Percentiles rank a stretch among this genome's conserved stretches.
phyloP scores from a whole-genome alignment of 495 filamentous ascomycete genomes.

The Aspergillus bridgeri region DNA sequence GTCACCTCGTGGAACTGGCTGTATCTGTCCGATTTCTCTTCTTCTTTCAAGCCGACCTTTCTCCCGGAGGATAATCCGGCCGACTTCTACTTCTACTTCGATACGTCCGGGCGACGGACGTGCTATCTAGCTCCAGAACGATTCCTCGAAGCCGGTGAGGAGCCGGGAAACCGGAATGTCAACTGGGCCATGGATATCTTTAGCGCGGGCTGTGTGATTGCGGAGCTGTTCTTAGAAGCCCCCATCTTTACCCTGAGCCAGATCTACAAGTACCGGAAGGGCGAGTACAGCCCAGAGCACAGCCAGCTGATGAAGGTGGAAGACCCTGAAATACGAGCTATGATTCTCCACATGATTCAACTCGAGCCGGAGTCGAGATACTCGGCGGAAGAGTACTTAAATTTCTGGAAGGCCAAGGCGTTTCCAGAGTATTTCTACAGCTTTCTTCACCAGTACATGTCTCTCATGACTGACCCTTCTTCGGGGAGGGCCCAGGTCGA shows the following conservation, averaged over 20 bases:
- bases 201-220: slow-evolving; percentile 95
- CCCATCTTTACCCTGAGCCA: slow-evolving; percentile 92
- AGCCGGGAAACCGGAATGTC: slow-evolving; percentile 57
- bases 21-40: slow-evolving; percentile 93
- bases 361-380: slow-evolving; percentile 86
- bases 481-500: slow-evolving; percentile 66
- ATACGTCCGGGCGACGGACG: slow-evolving; percentile 85
- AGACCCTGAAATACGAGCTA: slow-evolving; percentile 77
- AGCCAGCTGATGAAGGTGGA: slow-evolving; percentile 81
- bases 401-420: slow-evolving; percentile 85
- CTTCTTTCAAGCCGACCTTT: slow-evolving; percentile 91
- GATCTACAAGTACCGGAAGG: slow-evolving; percentile 87
- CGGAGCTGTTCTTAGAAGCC: slow-evolving; percentile 92
- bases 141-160: slow-evolving; percentile 69
- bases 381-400: slow-evolving; percentile 90
- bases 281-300: slow-evolving; percentile 84
- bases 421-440: slow-evolving; percentile 97
- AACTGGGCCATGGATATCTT: slow-evolving; percentile 99
- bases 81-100: slow-evolving; percentile 97
- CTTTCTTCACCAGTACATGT: slow-evolving; percentile 97
- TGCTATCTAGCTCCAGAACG: slow-evolving; percentile 96
- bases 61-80: slow-evolving; percentile 96
- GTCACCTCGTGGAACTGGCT: slow-evolving; percentile 99
- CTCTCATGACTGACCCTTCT: slow-evolving; percentile 88
- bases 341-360: slow-evolving; percentile 94